Percentiles rank a stretch among this genome's conserved stretches.
Conservation (phyloP, 164 flowering plant species). For the Litsea cubeba region DNA sequence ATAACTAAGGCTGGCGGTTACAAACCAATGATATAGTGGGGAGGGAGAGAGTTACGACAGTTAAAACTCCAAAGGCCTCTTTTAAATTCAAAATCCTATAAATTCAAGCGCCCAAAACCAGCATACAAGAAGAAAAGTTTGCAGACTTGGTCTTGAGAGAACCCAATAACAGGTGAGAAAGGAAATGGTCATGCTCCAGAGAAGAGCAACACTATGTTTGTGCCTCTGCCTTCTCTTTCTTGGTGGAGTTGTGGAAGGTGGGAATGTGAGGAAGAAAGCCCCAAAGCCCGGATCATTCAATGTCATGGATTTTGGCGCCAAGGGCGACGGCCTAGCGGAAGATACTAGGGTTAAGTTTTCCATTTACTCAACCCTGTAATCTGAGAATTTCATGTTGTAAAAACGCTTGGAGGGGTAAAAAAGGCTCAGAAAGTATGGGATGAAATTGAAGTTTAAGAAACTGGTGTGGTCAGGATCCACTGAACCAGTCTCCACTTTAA, state of each 20-base stretch:
- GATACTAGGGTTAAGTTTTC: conserved; percentile 30
- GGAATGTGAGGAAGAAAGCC: neutral
- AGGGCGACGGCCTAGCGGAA: conserved; percentile 40
- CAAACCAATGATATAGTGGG: conserved; percentile 2
- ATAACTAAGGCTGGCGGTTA: neutral
- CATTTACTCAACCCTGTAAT: neutral
- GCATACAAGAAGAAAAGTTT: neutral
- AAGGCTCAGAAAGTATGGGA: neutral
- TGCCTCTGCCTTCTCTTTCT: conserved; percentile 3
- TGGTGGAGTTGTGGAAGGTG: neutral
- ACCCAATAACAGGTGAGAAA: neutral
- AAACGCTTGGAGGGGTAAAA: neutral
- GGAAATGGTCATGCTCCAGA: neutral
- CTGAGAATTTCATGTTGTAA: neutral
- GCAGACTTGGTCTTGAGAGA: neutral
- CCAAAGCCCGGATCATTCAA: conserved; percentile 17
- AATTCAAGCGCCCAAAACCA: neutral
- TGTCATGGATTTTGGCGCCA: conserved; percentile 40
- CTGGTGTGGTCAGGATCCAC: too few species aligned
- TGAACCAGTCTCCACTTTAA: too few species aligned
- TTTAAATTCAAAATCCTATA: neutral
- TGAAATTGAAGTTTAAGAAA: too few species aligned
- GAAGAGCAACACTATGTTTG: neutral
- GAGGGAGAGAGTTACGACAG: conserved; percentile 12
- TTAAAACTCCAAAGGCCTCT: neutral